A percentile compares a stretch with the other conserved stretches of the same genome.
These are phyloP conservation scores for Blastocystis sp. DNA, from an alignment of 352 stramenopile genomes.

Conservation along the genomic window DNA sequence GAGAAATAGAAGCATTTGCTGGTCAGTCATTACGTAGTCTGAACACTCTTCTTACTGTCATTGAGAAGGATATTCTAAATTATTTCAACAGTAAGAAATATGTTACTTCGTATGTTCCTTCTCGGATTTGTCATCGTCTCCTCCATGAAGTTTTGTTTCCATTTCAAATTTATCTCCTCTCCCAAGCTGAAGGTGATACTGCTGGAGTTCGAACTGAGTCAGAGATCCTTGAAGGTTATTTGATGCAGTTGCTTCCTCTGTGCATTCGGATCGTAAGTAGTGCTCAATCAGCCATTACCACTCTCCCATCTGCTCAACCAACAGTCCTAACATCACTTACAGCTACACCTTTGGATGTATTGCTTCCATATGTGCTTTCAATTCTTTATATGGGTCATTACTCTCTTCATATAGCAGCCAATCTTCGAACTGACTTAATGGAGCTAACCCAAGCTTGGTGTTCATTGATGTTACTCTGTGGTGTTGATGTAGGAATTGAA, in stretches of 20 bases:
- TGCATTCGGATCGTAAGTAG: background rate
- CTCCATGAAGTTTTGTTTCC: conserved; percentile 31
- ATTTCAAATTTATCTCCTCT: conserved; percentile 52
- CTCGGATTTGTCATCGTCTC: background rate
- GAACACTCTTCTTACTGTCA: background rate
- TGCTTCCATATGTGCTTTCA: conserved; percentile 1
- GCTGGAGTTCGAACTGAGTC: conserved; percentile 38
- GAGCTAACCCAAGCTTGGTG: background rate
- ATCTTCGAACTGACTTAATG: background rate
- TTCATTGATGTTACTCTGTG: background rate
- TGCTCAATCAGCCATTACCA: background rate
- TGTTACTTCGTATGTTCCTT: background rate
- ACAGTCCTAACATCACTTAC: conserved; percentile 11
- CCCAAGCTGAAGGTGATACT: conserved; percentile 14
- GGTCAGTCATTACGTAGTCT: background rate
- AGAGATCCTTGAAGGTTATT: conserved; percentile 49
- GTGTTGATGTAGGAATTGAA: background rate
- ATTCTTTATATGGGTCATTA: conserved; percentile 3
- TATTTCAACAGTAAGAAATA: background rate
- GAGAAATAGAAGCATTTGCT: background rate
- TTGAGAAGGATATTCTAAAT: background rate
- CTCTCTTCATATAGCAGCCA: background rate
- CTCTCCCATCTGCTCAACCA: background rate
- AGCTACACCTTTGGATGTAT: background rate
- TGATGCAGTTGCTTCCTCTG: conserved; percentile 12